These are phyloP conservation scores for Calonectria pteridis DNA, from an alignment of 2,329 filamentous ascomycete genomes.

Conservation along the genomic window DNA sequence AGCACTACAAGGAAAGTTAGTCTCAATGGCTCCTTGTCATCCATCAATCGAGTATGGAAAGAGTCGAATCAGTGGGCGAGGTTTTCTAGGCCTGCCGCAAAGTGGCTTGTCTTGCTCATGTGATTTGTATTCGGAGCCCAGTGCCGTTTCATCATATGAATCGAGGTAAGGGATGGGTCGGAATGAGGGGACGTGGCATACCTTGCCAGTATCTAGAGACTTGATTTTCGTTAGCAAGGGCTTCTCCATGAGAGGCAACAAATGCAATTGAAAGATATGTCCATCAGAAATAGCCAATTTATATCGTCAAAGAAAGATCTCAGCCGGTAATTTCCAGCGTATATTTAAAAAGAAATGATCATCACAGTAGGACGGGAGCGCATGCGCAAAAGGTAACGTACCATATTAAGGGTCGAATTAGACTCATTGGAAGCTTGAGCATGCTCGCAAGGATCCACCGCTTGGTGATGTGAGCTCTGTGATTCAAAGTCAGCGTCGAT, in stretches of 20 bases:
- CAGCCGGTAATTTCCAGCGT: slow-evolving; percentile 98
- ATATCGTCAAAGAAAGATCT: slow-evolving; percentile 82
- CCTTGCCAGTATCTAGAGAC: slow-evolving; percentile 46
- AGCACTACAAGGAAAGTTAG: slow-evolving; percentile 39
- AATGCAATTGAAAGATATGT: slow-evolving; percentile 25
- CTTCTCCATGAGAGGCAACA: slow-evolving; percentile 24
- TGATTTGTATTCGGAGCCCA: slow-evolving; percentile 84
- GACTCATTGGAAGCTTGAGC: slow-evolving; percentile 18
- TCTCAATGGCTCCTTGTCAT: slow-evolving; percentile 27
- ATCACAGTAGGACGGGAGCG: slow-evolving; percentile 53
- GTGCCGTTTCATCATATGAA: slow-evolving; percentile 89
- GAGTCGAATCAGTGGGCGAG: slow-evolving; percentile 87
- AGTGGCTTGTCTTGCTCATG: slow-evolving; percentile 87
- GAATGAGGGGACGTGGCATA: slow-evolving; percentile 42
- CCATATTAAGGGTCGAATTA: slow-evolving; percentile 32
- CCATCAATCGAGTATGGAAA: slow-evolving; percentile 24
- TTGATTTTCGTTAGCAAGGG: slow-evolving; percentile 49
- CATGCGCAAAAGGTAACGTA: slow-evolving; percentile 41
- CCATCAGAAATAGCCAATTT: slow-evolving; percentile 88
- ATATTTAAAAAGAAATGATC: slow-evolving; percentile 76
- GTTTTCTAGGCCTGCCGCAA: slow-evolving; percentile 99
- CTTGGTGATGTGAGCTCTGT: slow-evolving; percentile 43
- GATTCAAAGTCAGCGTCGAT: slow-evolving; percentile 42
- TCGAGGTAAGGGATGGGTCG: slow-evolving; percentile 34
- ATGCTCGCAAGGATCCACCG: slow-evolving; percentile 44